These are phyloP conservation scores for Russula earlei DNA, from an alignment of 768 basidiomycete genomes.

Conservation along the genomic window DNA sequence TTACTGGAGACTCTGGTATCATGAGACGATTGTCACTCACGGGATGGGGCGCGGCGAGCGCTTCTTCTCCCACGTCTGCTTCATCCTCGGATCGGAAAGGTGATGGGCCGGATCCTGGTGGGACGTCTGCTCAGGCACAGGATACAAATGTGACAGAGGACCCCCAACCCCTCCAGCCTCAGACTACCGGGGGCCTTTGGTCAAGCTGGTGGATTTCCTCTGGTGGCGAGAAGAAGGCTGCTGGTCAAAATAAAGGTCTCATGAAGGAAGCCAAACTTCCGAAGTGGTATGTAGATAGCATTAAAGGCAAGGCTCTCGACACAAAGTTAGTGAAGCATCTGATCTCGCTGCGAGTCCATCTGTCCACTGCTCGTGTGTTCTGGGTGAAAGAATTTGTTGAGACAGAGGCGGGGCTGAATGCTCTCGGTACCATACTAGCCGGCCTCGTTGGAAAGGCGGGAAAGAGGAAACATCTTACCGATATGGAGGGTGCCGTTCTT, in stretches of 20 bases:
- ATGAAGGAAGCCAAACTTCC: slow-evolving; percentile 39
- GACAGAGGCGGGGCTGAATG: slow-evolving; percentile 53
- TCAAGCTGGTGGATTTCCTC: slow-evolving; percentile 68
- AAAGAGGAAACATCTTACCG: slow-evolving; percentile 49
- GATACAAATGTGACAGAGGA: slow-evolving; percentile 10
- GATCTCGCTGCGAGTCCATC: slow-evolving; percentile 72
- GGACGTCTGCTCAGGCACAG: neutral
- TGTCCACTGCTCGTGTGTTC: slow-evolving; percentile 69
- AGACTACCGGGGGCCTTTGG: slow-evolving; percentile 70
- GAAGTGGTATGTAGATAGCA: slow-evolving; percentile 52
- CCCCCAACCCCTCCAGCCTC: slow-evolving; percentile 40
- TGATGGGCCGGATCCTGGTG: slow-evolving; percentile 30
- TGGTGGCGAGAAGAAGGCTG: slow-evolving; percentile 39
- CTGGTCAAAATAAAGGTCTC: slow-evolving; percentile 23
- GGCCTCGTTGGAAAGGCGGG: slow-evolving; percentile 56
- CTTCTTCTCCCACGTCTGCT: slow-evolving; percentile 30
- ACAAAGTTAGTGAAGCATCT: slow-evolving; percentile 65
- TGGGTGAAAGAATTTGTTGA: slow-evolving; percentile 78
- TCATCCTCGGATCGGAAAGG: slow-evolving; percentile 30
- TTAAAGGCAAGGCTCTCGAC: slow-evolving; percentile 48
- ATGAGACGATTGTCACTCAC: slow-evolving; percentile 60
- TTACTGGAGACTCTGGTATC: slow-evolving; percentile 61
- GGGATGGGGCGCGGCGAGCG: slow-evolving; percentile 42
- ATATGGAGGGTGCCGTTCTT: slow-evolving; percentile 58
- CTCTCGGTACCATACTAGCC: slow-evolving; percentile 48